Percentiles rank a stretch among this genome's conserved stretches.
Evolutionary conservation across 2,329 filamentous ascomycete species (phyloP).

Genomic region (Fusarium floridanum): DNA sequence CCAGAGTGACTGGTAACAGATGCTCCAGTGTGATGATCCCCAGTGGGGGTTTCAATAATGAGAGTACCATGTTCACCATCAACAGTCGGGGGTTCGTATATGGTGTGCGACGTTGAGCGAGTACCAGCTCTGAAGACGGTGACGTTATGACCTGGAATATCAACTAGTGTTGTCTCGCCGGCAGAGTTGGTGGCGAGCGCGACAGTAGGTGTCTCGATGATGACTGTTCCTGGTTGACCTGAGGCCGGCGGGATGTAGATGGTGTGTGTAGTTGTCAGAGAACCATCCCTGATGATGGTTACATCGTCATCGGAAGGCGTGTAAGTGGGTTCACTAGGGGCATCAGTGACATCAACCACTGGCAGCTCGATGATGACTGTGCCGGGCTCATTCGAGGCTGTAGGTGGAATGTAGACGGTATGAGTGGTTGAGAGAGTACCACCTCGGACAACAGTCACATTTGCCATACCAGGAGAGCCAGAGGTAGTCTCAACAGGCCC

Average conservation of each 20-base stretch:
- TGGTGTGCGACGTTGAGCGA: not conserved
- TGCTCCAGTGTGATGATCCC: not conserved
- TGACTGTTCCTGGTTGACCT: slow-evolving; percentile 21
- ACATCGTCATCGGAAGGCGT: not conserved
- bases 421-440: slow-evolving; percentile 12
- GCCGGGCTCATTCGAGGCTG: slow-evolving; percentile 13
- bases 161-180: not conserved
- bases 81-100: not conserved
- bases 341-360: not conserved
- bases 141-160: not conserved
- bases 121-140: slow-evolving; percentile 14
- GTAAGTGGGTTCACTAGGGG: not conserved
- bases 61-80: not conserved
- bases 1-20: not conserved
- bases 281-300: slow-evolving; percentile 14
- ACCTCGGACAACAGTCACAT: slow-evolving; percentile 9
- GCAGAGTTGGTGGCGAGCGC: not conserved
- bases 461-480: not conserved
- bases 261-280: slow-evolving; percentile 10
- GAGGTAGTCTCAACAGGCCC: not conserved
- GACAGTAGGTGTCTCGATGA: slow-evolving; percentile 9
- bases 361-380: slow-evolving; percentile 24
- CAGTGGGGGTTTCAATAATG: slow-evolving; percentile 2
- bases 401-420: slow-evolving; percentile 16
- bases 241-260: slow-evolving; percentile 13